Percentiles rank a stretch among this genome's conserved stretches.
Conservation (phyloP, 768 basidiomycete species). For the Tremella yokohamensis region DNA sequence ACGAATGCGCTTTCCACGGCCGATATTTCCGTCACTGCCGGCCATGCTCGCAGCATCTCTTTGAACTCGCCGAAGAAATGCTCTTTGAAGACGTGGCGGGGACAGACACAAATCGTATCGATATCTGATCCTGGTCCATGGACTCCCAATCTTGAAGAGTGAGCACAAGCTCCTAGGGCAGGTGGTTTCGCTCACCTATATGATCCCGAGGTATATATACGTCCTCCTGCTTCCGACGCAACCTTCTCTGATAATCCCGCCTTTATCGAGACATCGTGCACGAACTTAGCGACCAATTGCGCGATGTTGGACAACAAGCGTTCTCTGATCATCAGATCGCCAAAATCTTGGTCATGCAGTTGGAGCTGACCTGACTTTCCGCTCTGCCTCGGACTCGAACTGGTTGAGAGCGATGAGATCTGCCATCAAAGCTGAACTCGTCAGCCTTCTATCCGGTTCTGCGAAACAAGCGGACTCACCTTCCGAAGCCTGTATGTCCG, state of each 20-base stretch:
- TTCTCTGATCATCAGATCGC: slow-evolving; percentile 61
- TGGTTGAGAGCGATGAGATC: slow-evolving; percentile 80
- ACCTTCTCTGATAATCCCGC: slow-evolving; percentile 82
- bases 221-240: slow-evolving; percentile 85
- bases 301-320: slow-evolving; percentile 85
- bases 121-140: slow-evolving; percentile 95
- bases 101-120: slow-evolving; percentile 96
- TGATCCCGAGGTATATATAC: slow-evolving; percentile 98
- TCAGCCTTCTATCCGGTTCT: no score
- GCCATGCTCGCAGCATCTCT: slow-evolving; percentile 74
- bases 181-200: slow-evolving; percentile 57
- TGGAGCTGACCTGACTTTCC: slow-evolving; percentile 71
- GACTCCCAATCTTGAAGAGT: slow-evolving; percentile 67
- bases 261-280: slow-evolving; percentile 70
- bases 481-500: slow-evolving; percentile 43
- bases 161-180: neutral
- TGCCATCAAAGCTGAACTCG: slow-evolving; percentile 65
- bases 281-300: slow-evolving; percentile 87
- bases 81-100: slow-evolving; percentile 89
- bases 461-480: slow-evolving; percentile 22
- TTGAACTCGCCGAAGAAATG: slow-evolving; percentile 94
- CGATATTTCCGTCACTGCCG: slow-evolving; percentile 82
- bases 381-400: slow-evolving; percentile 85
- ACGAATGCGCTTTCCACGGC: slow-evolving; percentile 96
- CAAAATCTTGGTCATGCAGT: neutral